phyloP scores from a whole-genome alignment of 176 grass and related monocot species.

The Triticum dicoccoides region DNA sequence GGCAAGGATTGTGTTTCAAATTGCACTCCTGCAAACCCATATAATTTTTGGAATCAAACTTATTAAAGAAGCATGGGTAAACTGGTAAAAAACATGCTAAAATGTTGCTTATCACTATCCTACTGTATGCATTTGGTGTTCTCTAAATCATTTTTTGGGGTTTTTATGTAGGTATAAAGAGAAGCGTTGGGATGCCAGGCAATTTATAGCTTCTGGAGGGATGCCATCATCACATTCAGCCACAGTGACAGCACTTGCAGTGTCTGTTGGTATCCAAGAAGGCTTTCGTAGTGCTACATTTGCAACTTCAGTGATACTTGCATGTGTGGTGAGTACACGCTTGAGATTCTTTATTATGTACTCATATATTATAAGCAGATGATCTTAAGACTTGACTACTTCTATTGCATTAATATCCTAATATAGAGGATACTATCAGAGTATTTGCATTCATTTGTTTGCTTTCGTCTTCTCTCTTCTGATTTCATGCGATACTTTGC shows the following conservation, averaged over 20 bases:
- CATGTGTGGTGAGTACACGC: constrained; percentile 56
- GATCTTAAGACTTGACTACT: neutral
- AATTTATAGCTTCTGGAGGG: constrained; percentile 87
- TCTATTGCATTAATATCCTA: constrained; percentile 6
- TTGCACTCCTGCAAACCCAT: neutral
- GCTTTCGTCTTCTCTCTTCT: neutral
- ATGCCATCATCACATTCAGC: constrained; percentile 99
- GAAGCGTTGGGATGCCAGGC: constrained; percentile 79
- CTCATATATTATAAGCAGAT: neutral
- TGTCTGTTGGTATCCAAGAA: constrained; percentile 80
- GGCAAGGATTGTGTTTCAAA: neutral
- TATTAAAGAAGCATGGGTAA: neutral
- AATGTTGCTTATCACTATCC: neutral
- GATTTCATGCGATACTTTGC: neutral
- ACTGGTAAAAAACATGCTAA: neutral
- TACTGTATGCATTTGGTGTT: neutral
- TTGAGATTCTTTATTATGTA: constrained; percentile 2
- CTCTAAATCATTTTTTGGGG: neutral
- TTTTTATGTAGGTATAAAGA: constrained; percentile 76
- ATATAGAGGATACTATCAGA: neutral
- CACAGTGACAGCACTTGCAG: constrained; percentile 85
- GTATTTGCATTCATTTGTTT: constrained; percentile 11
- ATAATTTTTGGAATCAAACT: neutral
- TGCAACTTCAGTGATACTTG: constrained; percentile 74
- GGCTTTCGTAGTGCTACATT: constrained; percentile 68